Percentiles rank a stretch among this genome's conserved stretches.
Conservation (phyloP, 1,284 basidiomycete species). For the Apiotrichum porosum region DNA sequence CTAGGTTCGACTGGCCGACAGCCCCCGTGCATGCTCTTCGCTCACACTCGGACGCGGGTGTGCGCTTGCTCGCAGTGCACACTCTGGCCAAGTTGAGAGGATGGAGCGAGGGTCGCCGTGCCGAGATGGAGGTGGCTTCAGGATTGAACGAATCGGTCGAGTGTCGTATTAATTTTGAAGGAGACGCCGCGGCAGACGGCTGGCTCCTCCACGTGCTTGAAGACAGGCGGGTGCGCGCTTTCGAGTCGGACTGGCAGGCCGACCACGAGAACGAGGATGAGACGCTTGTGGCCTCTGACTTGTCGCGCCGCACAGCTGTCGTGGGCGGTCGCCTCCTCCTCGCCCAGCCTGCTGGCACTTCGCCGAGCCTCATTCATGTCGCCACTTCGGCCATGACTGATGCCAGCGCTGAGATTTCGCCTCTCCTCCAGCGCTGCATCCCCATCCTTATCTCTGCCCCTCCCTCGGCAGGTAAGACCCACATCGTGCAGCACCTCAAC, state of each 20-base stretch:
- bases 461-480: constrained; percentile 84
- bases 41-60: constrained; percentile 57
- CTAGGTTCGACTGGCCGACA: constrained; percentile 61
- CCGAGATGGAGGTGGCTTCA: constrained; percentile 55
- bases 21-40: constrained; percentile 50
- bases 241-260: neutral
- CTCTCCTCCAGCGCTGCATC: constrained; percentile 62
- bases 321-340: constrained; percentile 21
- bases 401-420: constrained; percentile 62
- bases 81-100: constrained; percentile 69
- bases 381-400: constrained; percentile 60
- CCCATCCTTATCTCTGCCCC: constrained; percentile 83
- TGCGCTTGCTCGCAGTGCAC: constrained; percentile 66
- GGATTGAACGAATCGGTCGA: constrained; percentile 61
- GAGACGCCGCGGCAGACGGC: constrained; percentile 54
- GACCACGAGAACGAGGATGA: neutral
- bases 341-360: constrained; percentile 34
- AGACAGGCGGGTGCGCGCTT: constrained; percentile 53
- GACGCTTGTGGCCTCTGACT: constrained; percentile 52
- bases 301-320: constrained; percentile 42
- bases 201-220: constrained; percentile 74
- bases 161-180: constrained; percentile 34
- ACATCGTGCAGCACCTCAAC: constrained; percentile 74
- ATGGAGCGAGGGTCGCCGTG: constrained; percentile 70
- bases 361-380: constrained; percentile 58